Evolutionary conservation across 257 asterid species (phyloP).

Genomic region (Gentiana straminea): DNA sequence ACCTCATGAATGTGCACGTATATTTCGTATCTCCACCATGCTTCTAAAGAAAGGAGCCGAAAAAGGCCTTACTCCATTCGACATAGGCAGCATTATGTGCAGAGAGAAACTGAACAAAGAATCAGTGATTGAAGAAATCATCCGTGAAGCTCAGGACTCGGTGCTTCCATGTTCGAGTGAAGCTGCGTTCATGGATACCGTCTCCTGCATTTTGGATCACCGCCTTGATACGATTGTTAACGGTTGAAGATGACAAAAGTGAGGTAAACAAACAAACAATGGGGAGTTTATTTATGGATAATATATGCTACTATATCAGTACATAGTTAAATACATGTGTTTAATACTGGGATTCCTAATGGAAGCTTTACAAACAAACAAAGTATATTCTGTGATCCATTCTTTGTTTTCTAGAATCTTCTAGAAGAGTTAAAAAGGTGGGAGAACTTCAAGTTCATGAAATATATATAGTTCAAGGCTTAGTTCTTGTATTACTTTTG

Average conservation of each 20-base stretch:
- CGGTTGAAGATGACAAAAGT: background rate
- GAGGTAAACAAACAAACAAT: no score
- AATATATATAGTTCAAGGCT: no score
- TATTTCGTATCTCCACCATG: slow-evolving; percentile 78
- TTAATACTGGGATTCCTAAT: no score
- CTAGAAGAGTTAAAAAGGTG: no score
- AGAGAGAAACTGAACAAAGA: slow-evolving; percentile 51
- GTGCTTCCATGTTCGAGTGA: slow-evolving; percentile 63
- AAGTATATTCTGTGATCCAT: no score
- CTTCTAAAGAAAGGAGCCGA: slow-evolving; percentile 78
- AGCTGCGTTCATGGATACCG: slow-evolving; percentile 53
- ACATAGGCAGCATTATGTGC: slow-evolving; percentile 75
- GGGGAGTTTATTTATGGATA: no score
- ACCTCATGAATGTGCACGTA: slow-evolving; percentile 57
- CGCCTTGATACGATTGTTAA: slow-evolving; percentile 34
- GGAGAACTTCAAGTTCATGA: no score
- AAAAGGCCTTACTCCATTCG: slow-evolving; percentile 65
- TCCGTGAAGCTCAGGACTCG: slow-evolving; percentile 56
- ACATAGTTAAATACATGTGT: no score
- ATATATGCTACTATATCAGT: no score
- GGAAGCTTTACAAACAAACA: no score
- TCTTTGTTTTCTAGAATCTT: no score
- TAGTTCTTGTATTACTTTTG: no score
- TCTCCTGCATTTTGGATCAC: slow-evolving; percentile 55
- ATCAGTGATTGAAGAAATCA: slow-evolving; percentile 62